Percentiles rank a stretch among this genome's conserved stretches.
Evolutionary conservation across 78 protist species (phyloP).

Genomic region (Guillardia theta): DNA sequence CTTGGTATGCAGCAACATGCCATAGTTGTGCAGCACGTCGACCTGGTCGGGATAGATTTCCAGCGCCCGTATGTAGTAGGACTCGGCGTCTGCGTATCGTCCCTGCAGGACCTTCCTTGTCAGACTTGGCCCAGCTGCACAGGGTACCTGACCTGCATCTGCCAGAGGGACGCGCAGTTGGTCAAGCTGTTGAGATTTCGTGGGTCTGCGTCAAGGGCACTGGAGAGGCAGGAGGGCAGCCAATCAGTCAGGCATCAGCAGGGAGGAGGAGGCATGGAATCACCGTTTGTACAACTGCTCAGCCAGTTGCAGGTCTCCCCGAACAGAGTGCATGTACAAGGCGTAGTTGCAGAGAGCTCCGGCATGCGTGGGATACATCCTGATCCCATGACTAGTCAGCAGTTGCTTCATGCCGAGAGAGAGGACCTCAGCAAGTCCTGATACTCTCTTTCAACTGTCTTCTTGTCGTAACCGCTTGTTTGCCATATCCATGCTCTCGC

Average conservation of each 20-base stretch:
- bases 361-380: neutral
- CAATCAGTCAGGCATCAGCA: neutral
- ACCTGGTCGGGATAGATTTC: neutral
- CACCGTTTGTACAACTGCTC: neutral
- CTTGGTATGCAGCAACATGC: neutral
- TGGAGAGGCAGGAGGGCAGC: neutral
- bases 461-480: neutral
- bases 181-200: neutral
- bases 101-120: too few relatives aligned
- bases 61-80: neutral
- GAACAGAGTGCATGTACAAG: neutral
- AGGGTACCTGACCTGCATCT: neutral
- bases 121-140: too few relatives aligned
- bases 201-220: neutral
- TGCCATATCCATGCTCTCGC: neutral
- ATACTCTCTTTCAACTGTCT: neutral
- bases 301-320: neutral
- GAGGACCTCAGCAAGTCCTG: neutral
- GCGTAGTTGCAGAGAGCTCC: neutral
- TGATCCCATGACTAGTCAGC: too few relatives aligned
- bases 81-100: neutral
- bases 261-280: neutral
- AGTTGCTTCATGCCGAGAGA: too few relatives aligned
- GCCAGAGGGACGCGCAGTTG: neutral
- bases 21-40: conserved; percentile 15